Conservation (phyloP, 768 basidiomycete genomes). For the Agrocybe chaxingu region DNA sequence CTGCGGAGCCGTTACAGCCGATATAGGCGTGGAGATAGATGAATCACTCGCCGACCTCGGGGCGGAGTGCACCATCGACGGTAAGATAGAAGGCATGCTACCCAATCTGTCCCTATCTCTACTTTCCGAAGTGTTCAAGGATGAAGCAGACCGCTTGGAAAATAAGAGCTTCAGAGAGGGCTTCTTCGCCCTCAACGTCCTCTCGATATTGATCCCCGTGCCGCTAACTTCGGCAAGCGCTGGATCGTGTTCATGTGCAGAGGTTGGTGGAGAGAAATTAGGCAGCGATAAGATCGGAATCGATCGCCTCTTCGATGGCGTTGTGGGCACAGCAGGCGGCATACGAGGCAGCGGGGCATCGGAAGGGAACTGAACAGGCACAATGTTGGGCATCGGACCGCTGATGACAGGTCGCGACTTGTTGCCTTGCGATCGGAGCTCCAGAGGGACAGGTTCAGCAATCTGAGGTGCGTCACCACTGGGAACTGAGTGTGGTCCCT, state of each 20-base stretch:
- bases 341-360: constrained; percentile 27
- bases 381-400: constrained; percentile 25
- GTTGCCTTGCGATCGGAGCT: constrained; percentile 17
- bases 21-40: constrained; percentile 46
- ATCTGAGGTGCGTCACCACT: constrained; percentile 15
- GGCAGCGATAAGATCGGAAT: constrained; percentile 38
- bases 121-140: constrained; percentile 23
- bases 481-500: constrained; percentile 14
- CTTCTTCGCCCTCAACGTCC: constrained; percentile 48
- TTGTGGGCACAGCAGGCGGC: constrained; percentile 6
- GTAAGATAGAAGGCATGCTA: constrained; percentile 18
- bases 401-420: constrained; percentile 22
- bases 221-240: constrained; percentile 15
- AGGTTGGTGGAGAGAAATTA: constrained; percentile 22
- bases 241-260: constrained; percentile 11
- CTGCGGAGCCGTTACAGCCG: constrained; percentile 60
- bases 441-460: constrained; percentile 11
- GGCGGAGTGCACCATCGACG: constrained; percentile 17
- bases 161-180: constrained; percentile 70
- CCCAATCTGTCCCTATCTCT: constrained; percentile 9
- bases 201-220: constrained; percentile 17
- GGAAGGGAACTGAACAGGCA: constrained; percentile 45
- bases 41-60: constrained; percentile 43
- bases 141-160: constrained; percentile 57
- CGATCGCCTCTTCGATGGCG: constrained; percentile 31